Percentiles rank a stretch among this genome's conserved stretches.
These are phyloP conservation scores for Lactarius tabidus DNA, from an alignment of 768 basidiomycete genomes.

Conservation along the genomic window DNA sequence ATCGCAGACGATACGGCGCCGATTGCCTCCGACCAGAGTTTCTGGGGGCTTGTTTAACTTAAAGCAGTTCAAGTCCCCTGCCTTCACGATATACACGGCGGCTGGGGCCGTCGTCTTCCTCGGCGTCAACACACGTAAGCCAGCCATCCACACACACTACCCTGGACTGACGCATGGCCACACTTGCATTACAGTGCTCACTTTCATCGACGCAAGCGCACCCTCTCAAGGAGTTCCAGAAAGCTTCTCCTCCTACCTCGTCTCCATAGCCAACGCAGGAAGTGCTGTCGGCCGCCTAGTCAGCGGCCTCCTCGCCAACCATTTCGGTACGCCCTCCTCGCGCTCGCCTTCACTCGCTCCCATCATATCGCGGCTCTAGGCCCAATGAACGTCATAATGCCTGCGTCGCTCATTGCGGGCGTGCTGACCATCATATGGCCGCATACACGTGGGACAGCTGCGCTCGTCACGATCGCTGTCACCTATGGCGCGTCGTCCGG, in stretches of 20 bases:
- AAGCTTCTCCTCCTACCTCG: constrained; percentile 57
- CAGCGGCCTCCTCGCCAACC: constrained; percentile 52
- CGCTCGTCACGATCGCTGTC: constrained; percentile 51
- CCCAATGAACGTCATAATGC: constrained; percentile 62
- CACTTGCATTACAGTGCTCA: constrained; percentile 45
- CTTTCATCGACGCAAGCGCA: constrained; percentile 61
- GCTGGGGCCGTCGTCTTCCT: constrained; percentile 59
- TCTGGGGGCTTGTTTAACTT: constrained; percentile 62
- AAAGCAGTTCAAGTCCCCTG: constrained; percentile 32
- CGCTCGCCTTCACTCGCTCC: neutral
- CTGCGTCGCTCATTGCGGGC: constrained; percentile 55
- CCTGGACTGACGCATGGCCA: neutral
- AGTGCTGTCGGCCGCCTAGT: constrained; percentile 55
- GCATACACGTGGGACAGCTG: constrained; percentile 42
- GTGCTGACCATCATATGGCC: constrained; percentile 70
- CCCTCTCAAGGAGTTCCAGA: constrained; percentile 43
- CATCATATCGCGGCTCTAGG: constrained; percentile 37
- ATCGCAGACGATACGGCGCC: constrained; percentile 36
- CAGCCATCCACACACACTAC: neutral
- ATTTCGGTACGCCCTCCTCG: constrained; percentile 38
- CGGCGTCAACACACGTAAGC: constrained; percentile 51
- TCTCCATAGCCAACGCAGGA: constrained; percentile 64
- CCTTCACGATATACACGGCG: constrained; percentile 55
- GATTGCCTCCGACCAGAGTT: constrained; percentile 50
- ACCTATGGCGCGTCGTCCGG: constrained; percentile 67